Percentiles rank a stretch among this genome's conserved stretches.
These are phyloP conservation scores for Lactarius psammicola DNA, from an alignment of 768 basidiomycete genomes.

Conservation along the genomic window DNA sequence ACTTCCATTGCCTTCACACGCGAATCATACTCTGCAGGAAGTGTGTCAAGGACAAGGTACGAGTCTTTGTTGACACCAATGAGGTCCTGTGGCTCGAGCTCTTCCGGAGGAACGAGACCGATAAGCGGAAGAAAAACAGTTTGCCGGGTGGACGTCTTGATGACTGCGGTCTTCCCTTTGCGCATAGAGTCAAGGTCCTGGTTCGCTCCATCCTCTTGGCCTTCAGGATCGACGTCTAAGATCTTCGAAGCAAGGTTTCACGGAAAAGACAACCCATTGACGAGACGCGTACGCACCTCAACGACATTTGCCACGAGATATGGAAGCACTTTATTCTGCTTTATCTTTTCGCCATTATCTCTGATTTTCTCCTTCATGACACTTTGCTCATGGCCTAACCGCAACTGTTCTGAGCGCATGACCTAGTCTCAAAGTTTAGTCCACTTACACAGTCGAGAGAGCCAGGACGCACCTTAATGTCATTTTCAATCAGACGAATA, in stretches of 20 bases:
- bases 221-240: constrained; percentile 90
- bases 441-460: not conserved
- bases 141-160: constrained; percentile 98
- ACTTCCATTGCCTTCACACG: constrained; percentile 99
- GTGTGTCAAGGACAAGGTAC: constrained; percentile 91
- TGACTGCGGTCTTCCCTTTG: constrained; percentile 96
- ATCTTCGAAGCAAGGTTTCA: constrained; percentile 51
- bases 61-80: constrained; percentile 99
- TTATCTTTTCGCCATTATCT: constrained; percentile 97
- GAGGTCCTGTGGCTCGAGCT: constrained; percentile 87
- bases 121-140: constrained; percentile 98
- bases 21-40: constrained; percentile 96
- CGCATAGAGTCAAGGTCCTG: constrained; percentile 95
- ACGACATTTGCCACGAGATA: constrained; percentile 98
- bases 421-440: constrained; percentile 53
- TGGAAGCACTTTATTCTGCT: constrained; percentile 98
- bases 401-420: constrained; percentile 91
- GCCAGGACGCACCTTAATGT: constrained; percentile 69
- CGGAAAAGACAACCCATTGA: not conserved
- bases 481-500: constrained; percentile 93
- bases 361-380: constrained; percentile 99
- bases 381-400: constrained; percentile 90
- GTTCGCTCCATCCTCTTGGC: constrained; percentile 92
- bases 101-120: constrained; percentile 90
- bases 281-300: constrained; percentile 58